Evolutionary conservation across 345 rosid genomes (phyloP), one percentile per base, ranked within the genome.

Genomic region (Sisymbrium altissimum): DNA sequence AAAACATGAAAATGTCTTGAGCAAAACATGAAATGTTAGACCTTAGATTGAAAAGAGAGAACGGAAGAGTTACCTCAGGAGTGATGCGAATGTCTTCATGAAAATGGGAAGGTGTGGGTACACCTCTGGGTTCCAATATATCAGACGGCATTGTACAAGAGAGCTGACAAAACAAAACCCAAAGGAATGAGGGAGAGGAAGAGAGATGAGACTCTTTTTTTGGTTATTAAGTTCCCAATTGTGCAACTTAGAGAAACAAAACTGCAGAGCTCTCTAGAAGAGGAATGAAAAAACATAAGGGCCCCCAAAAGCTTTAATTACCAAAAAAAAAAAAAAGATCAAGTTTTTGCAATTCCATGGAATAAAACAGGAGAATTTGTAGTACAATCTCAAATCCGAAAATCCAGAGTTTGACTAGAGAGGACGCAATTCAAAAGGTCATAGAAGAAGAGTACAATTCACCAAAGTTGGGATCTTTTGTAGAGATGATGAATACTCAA

Each of bases 61-160:
- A 18, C 0, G 23, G 9, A 21, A 63, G 60, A 71, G 63, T 13
- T 81, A 84, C 92, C 92, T 88, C 92, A 0, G 89, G 64, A 55
- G 87, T 82, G 35, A 74, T 67, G 46, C 59, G 69, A 49, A 62
- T 3, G 32, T 88, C 89, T 46, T 87, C 93, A 7, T 72, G 79
- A 62, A 72, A 78, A 18, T 48, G 78, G 46, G 78, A 46, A 38
- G 78, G 62, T 49, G 72, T 58, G 0, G 74, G 55, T 19, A 49
- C 72, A 70, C 63, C 80, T 77, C 81, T 84, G 32, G 82, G 83
- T 73, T 87, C 95, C 83, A 83, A 66, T 70, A 86, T 61, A 71
- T 88, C 88, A 60, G 78, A 87, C 29, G 95, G 89, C 95, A 88
- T 88, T 64, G 74, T 62, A 55, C 39, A 52, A 50, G 4, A 50